Conservation (phyloP, 805 yeast genomes). For the Candida xyloterini region DNA sequence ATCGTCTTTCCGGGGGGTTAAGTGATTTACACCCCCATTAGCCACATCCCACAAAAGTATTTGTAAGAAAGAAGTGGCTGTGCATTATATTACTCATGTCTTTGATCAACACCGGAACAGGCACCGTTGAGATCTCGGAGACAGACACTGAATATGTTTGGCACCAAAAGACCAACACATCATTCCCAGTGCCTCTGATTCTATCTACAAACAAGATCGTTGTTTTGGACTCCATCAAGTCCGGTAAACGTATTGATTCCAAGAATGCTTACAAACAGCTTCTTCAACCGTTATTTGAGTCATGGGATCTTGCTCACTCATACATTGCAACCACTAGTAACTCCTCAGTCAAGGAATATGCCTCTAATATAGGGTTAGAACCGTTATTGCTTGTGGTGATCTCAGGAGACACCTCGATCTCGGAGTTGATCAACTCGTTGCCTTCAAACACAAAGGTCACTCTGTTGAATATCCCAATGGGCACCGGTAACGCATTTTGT, state of each 20-base stretch:
- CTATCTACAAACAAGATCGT: conserved; percentile 2
- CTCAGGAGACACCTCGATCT: conserved; percentile 85
- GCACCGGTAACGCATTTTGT: conserved; percentile 84
- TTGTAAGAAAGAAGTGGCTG: no score
- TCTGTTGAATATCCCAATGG: conserved; percentile 59
- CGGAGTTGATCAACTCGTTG: conserved; percentile 63
- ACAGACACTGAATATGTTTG: conserved; percentile 5
- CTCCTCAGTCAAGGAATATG: conserved; percentile 40
- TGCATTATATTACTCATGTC: conserved; percentile 1
- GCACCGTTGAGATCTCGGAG: conserved; percentile 4
- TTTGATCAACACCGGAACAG: conserved; percentile 3
- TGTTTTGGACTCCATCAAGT: conserved; percentile 47
- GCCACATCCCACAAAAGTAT: no score
- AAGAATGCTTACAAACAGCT: conserved; percentile 40
- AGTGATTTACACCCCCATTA: conserved; percentile 1
- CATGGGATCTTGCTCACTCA: conserved; percentile 32
- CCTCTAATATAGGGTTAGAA: conserved; percentile 26
- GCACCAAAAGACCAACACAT: neutral
- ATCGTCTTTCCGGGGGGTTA: neutral
- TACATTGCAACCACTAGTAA: conserved; percentile 44
- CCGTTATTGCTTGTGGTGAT: conserved; percentile 52
- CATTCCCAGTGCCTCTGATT: conserved; percentile 1
- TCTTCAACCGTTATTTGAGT: conserved; percentile 45
- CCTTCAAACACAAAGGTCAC: conserved; percentile 5
- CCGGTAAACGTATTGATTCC: conserved; percentile 43